Evolutionary conservation across 129 eudicot species (phyloP), one percentile per base, ranked within the genome.

Genomic region (Helichrysum umbraculigerum): DNA sequence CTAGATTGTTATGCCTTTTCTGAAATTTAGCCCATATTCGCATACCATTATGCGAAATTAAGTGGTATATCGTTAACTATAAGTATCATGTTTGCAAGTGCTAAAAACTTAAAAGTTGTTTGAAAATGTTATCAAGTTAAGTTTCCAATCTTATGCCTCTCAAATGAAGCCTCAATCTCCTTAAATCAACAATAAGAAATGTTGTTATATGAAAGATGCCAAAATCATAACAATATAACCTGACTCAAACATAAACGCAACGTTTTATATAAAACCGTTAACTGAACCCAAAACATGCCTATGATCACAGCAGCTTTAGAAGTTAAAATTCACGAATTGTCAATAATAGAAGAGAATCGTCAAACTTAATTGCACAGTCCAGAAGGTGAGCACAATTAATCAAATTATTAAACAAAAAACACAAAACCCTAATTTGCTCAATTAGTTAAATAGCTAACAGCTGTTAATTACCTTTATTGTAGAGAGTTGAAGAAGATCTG

Each of bases 401-500:
- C 37, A 25, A 71, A 34, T 41, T 51, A 8, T 25, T 2, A 17
- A 17, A 2, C 9, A 9, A 19, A 12, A 35, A 20, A 2, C 3
- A 67, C 15, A 22, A 32, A 67, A 39, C 21, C 10, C n/a, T 20
- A 34, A 66, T 16, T 47, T 11, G 54, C 28, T 57, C 11, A 21
- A 57, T 57, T 19, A 20, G 28, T 57, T 6, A 19, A 57, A 20
- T 57, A 15, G 32, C 6, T 64, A 32, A 33, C 5, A 33, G 21
- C 9, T n/a, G 71, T 10, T 16, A 21, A 6, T 47, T 67, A 35
- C 51, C 29, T 35, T 37, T n/a, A 67, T 20, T 11, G 22, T 19
- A 15, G 22, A 42, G 71, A 72, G 16, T 2, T 56, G 51, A 60
- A 67, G 74, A 78, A 80, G 93, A 89, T 84, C 90, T 84, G 83